Percentiles rank a stretch among this genome's conserved stretches.
Evolutionary conservation across 371 early-diverging fungal species (phyloP).

Genomic region (Funneliformis caledonium): DNA sequence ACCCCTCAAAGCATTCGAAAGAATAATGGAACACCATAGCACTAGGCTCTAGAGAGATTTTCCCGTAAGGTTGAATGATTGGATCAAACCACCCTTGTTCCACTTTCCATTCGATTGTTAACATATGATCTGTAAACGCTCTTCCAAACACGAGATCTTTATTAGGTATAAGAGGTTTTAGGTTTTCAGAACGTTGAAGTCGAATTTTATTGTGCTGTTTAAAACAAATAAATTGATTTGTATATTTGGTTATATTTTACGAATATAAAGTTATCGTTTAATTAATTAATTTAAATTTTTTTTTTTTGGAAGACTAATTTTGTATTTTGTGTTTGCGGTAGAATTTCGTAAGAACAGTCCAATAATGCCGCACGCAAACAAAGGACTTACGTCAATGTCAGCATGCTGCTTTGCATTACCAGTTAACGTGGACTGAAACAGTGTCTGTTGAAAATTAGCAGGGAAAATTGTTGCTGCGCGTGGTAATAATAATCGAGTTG

Average conservation of each 20-base stretch:
- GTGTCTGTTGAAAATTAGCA: not conserved
- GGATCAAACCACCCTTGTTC: conserved; percentile 80
- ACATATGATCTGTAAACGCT: conserved; percentile 95
- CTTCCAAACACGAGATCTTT: conserved; percentile 88
- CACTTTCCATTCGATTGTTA: conserved; percentile 79
- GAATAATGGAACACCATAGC: conserved; percentile 94
- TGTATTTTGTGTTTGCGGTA: not conserved
- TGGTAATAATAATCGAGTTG: not conserved
- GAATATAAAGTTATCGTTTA: not conserved
- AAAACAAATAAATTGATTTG: not conserved
- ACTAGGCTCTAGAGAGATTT: conserved; percentile 81
- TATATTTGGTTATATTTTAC: not conserved
- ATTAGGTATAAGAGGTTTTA: conserved; percentile 70
- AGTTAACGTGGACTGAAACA: not conserved
- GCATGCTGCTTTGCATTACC: not conserved
- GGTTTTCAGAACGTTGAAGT: conserved; percentile 10
- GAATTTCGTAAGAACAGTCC: not conserved
- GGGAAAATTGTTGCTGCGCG: not conserved
- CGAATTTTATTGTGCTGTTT: conserved; percentile 16
- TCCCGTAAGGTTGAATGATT: conserved; percentile 79
- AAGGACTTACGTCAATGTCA: conserved; percentile 16
- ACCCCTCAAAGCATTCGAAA: conserved; percentile 92
- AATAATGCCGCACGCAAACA: not conserved
- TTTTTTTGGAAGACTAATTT: not conserved
- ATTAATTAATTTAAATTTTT: too few species aligned